Base-by-base conservation (phyloP, 345 rosid species). In the Syzygium aromaticum region DNA sequence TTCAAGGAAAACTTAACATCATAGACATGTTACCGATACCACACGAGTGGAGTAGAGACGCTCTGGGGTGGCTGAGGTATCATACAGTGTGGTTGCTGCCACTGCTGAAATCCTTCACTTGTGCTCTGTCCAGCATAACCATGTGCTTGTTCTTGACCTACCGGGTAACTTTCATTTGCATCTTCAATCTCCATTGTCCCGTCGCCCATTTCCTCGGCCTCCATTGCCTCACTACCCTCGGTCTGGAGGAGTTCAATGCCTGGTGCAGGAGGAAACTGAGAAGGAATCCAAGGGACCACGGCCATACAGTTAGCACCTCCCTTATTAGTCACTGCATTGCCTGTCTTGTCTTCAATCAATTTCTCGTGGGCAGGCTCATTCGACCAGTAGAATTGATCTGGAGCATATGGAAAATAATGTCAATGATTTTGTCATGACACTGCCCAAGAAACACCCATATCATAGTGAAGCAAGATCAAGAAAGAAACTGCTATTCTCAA, bases 1-100 rank as follows among this genome's bases (percentile, higher is more conserved):
- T 54, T 56, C 67, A 56, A 10, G 80, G 25, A 33, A 67, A 73
- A 33, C 25, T 11, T 33, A 67, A 67, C 46, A 67, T 67, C 11
- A 33, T 33, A 17, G 25, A 33, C 21, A 12, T 33, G 49, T 73
- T 87, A 95, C 33, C 54, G 90, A 57, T 78, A 92, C 97, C 96
- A 95, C 15, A 94, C 85, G 15, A 95, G 89, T 22, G 97, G 95
- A 52, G 94, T 86, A 21, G 93, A 88, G 22, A 86, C 88, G 52
- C 87, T 88, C 22, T 86, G 91, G 33, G 96, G 93, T 43, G 89
- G 87, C 23, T 91, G 92, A 19, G 94, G 95, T 8, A 92, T 87
- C 93, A 93, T 73, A 91, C 97, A 95, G 83, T 94, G 96, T 43
- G 90, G 92, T 83, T 93, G 94, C 54, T 90, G 94, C 92, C 92